These are phyloP conservation scores for Colletotrichum sp. DNA, from an alignment of 2,329 filamentous ascomycete species.

Conservation along the genomic window DNA sequence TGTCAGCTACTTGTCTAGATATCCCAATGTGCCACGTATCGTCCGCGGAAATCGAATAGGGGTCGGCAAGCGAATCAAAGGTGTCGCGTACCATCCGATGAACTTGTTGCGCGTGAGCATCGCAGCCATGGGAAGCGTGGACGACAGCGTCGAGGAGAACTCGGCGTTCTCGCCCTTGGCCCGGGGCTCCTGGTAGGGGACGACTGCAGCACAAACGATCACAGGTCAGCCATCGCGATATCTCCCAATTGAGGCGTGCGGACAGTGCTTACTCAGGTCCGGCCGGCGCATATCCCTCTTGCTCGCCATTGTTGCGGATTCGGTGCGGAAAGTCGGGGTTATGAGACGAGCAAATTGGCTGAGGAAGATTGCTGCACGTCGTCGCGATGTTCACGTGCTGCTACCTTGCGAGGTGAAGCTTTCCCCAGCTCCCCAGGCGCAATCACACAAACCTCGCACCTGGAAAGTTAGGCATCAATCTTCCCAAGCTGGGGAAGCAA, in stretches of 20 bases:
- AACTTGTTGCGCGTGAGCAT: slow-evolving; percentile 94
- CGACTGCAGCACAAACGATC: slow-evolving; percentile 59
- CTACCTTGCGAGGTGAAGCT: slow-evolving; percentile 8
- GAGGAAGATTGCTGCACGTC: background rate
- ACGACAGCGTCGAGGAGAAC: slow-evolving; percentile 72
- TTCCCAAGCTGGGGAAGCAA: background rate
- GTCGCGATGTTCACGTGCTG: background rate
- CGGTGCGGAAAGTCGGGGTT: background rate
- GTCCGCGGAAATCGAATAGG: no score
- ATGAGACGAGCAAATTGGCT: background rate
- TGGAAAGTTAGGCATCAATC: background rate
- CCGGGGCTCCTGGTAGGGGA: slow-evolving; percentile 83
- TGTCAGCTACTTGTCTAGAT: background rate
- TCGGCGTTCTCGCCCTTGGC: slow-evolving; percentile 69
- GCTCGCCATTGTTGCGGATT: slow-evolving; percentile 57
- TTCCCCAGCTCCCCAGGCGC: slow-evolving; percentile 5
- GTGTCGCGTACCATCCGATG: slow-evolving; percentile 61
- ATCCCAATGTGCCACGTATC: background rate
- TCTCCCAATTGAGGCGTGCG: background rate
- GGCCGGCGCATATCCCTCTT: slow-evolving; percentile 79
- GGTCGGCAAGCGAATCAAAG: no score
- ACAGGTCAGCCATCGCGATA: background rate
- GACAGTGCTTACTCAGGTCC: slow-evolving; percentile 67
- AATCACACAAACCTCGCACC: background rate
- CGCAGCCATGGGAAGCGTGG: slow-evolving; percentile 92